Evolutionary conservation across 2,329 filamentous ascomycete genomes (phyloP).

Genomic region (Rugonectria rugulosa): DNA sequence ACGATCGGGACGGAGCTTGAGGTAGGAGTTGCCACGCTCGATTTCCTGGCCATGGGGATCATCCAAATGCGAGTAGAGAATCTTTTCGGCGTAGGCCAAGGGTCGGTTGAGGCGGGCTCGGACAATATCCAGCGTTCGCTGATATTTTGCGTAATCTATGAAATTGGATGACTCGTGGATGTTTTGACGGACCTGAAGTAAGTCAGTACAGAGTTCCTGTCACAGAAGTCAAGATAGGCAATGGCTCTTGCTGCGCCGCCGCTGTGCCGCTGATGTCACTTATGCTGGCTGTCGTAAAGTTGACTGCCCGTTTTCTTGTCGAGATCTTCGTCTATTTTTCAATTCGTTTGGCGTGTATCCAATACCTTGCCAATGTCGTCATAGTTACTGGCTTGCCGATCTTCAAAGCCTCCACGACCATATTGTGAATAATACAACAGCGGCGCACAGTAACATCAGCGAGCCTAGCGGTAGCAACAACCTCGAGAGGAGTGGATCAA

Average conservation of each 20-base stretch:
- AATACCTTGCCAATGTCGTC: not conserved
- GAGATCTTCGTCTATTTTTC: not conserved
- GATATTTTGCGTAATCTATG: conserved; percentile 99
- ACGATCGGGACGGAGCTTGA: conserved; percentile 95
- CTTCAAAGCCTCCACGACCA: not conserved
- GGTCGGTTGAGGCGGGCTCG: conserved; percentile 89
- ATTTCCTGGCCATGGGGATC: conserved; percentile 97
- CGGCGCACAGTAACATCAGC: conserved; percentile 7
- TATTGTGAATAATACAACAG: not conserved
- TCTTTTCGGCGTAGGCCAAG: conserved; percentile 96
- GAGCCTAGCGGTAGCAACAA: not conserved
- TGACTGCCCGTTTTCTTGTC: not conserved
- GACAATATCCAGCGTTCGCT: conserved; percentile 93
- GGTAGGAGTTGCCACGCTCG: conserved; percentile 92
- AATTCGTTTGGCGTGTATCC: not conserved
- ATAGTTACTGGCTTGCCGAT: not conserved
- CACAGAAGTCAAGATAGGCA: not conserved
- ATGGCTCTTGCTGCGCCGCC: not conserved
- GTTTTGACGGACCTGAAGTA: conserved; percentile 81
- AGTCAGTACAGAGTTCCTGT: not conserved
- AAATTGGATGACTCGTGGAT: conserved; percentile 95
- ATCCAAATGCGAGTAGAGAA: conserved; percentile 98
- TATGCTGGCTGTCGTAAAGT: not conserved
- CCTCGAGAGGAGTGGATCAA: not conserved
- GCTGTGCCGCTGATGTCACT: not conserved